Evolutionary conservation across 2,329 filamentous ascomycete genomes (phyloP), one percentile per base, ranked within the genome.

Genomic region (Fusarium nygamai): DNA sequence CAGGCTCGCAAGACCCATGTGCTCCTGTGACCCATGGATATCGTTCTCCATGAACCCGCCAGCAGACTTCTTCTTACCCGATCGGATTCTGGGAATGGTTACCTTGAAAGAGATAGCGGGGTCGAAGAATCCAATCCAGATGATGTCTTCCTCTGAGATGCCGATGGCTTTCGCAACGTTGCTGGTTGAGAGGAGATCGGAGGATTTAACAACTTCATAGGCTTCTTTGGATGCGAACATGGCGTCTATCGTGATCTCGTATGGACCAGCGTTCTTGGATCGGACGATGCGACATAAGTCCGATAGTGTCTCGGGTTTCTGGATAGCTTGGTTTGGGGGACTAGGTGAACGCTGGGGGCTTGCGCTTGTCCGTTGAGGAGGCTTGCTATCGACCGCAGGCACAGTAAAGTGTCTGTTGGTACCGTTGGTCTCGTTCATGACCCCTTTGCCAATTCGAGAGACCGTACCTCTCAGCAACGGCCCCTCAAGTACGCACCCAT

Each of bases 231-330:
- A 77, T 1, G 77, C 77, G 73, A 89, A 89, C 60, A 89, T 85
- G 41, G 87, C 81, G 63, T 89, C 87, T 33, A 88, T 82, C 0
- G 87, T 88, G 34, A 89, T 81, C 69, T 89, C 86, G 66, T 83
- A 89, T 3, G 77, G 77, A 1, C 77, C 77, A 1, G 77, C 80
- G 50, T 88, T 88, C 74, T 89, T 89, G 20, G 85, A 86, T 1
- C 87, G 82, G 1, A 88, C 72, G 5, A 87, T 80, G 6, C 78
- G 80, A 0, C 85, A 83, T 8, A 87, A 54, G 34, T 85, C 83
- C 0, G 80, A 71, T 13, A 79, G 43, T 1, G 57, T 77, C 20
- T 63, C 39, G 6, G 67, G 69, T 0, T 57, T 38, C 4, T 46
- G 12, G 2, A 16, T 2, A 9, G 38, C 10, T 16, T 50, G 27